Evolutionary conservation across 345 rosid genomes (phyloP).

Genomic region (Salix viminalis): DNA sequence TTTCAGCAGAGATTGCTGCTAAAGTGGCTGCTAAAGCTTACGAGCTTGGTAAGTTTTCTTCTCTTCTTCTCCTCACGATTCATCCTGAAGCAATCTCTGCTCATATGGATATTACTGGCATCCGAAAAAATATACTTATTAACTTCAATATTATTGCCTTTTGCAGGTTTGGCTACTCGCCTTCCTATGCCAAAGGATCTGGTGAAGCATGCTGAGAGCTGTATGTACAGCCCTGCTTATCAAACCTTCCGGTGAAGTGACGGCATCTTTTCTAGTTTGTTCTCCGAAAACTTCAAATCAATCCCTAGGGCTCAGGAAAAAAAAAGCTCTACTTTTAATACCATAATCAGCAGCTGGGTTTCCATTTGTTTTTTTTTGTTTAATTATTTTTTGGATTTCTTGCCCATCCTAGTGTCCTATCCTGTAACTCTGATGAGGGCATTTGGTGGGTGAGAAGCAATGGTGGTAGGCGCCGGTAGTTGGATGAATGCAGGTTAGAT

Average conservation of each 20-base stretch:
- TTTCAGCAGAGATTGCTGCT: conserved; percentile 91
- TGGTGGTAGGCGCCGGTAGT: conserved; percentile 1
- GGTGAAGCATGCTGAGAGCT: conserved; percentile 72
- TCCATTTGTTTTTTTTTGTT: neutral
- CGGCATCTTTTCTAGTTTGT: neutral
- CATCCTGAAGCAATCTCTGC: neutral
- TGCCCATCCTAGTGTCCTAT: neutral
- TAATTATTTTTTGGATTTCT: neutral
- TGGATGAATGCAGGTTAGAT: neutral
- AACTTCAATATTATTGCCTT: neutral
- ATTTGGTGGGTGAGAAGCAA: neutral
- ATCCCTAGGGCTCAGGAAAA: neutral
- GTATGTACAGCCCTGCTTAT: conserved; percentile 88
- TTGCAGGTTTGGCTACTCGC: conserved; percentile 74
- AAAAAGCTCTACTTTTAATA: neutral
- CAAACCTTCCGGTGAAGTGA: conserved; percentile 27
- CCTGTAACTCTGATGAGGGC: neutral
- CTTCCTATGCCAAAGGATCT: conserved; percentile 78
- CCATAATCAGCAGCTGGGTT: neutral
- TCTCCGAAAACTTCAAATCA: neutral
- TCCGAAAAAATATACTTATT: neutral
- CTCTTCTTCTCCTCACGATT: neutral
- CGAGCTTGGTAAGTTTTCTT: conserved; percentile 64
- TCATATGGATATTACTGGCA: neutral
- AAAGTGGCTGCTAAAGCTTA: conserved; percentile 82